Percentiles rank a stretch among this genome's conserved stretches.
Evolutionary conservation across 2,329 filamentous ascomycete species (phyloP).

Genomic region (Shiraia bambusicola): DNA sequence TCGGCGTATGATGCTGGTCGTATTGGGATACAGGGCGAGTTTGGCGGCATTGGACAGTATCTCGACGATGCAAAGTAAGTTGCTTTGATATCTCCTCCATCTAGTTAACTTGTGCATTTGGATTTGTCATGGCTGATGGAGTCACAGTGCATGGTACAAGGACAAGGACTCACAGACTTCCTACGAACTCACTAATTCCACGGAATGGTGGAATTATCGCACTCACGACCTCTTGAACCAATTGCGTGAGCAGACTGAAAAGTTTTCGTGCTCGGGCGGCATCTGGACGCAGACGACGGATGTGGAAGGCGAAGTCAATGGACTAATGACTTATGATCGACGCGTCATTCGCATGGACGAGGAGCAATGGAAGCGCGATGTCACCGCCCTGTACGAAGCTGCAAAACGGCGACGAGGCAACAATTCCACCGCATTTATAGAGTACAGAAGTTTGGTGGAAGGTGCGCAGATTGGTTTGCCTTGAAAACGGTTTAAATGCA

Average conservation of each 20-base stretch:
- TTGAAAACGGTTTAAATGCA: neutral
- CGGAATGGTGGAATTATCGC: constrained; percentile 67
- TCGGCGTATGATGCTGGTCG: constrained; percentile 55
- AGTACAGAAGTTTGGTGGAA: neutral
- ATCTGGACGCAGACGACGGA: constrained; percentile 76
- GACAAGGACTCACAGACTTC: constrained; percentile 61
- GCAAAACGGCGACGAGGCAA: constrained; percentile 15
- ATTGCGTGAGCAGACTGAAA: constrained; percentile 52
- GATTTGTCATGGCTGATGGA: too few species aligned
- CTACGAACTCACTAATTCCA: constrained; percentile 63
- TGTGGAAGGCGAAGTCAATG: constrained; percentile 74
- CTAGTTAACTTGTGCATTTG: too few species aligned
- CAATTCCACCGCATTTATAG: constrained; percentile 4
- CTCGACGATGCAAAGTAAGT: constrained; percentile 49
- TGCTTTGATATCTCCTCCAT: neutral
- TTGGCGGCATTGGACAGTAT: constrained; percentile 68
- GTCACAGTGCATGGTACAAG: constrained; percentile 62
- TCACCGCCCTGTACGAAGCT: constrained; percentile 61
- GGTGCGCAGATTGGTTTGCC: constrained; percentile 7
- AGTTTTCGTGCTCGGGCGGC: constrained; percentile 65
- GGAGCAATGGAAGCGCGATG: constrained; percentile 62
- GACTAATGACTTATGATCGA: constrained; percentile 68
- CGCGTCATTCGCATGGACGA: constrained; percentile 59
- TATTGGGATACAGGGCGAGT: constrained; percentile 71
- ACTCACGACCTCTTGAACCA: constrained; percentile 55